A percentile compares a stretch with the other conserved stretches of the same genome.
These are phyloP conservation scores for Monosporascus cannonballus DNA, from an alignment of 2,329 filamentous ascomycete genomes.

Conservation along the genomic window DNA sequence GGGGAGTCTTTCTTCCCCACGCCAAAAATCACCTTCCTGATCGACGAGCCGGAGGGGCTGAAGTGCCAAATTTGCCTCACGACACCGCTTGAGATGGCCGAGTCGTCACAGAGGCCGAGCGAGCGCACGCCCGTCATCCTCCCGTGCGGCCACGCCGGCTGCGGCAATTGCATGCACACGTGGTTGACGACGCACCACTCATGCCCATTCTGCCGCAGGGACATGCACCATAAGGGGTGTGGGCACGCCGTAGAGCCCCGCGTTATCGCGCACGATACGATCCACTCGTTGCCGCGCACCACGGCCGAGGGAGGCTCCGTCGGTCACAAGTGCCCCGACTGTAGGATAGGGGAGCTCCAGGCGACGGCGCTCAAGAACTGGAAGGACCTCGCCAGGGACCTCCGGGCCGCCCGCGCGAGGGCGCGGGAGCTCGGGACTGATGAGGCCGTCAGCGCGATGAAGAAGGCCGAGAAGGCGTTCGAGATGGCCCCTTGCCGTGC, in stretches of 20 bases:
- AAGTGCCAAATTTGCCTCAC: conserved; percentile 19
- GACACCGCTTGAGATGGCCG: conserved; percentile 8
- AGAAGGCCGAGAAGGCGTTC: conserved; percentile 10
- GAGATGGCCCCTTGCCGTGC: conserved; percentile 1
- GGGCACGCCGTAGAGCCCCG: conserved; percentile 21
- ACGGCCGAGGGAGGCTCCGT: conserved; percentile 26
- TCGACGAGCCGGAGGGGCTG: conserved; percentile 17
- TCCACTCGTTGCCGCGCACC: conserved; percentile 28
- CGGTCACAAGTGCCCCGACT: conserved; percentile 8
- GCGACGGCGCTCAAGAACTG: conserved; percentile 3
- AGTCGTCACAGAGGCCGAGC: background rate
- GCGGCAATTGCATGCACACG: conserved; percentile 20
- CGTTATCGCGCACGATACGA: conserved; percentile 21
- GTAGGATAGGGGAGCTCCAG: conserved; percentile 4
- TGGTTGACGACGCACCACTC: conserved; percentile 19
- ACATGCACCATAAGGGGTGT: conserved; percentile 23
- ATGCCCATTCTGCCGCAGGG: conserved; percentile 30
- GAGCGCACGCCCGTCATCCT: conserved; percentile 21
- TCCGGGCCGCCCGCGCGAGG: conserved; percentile 5
- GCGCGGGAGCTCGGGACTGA: conserved; percentile 3
- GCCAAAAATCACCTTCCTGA: conserved; percentile 20
- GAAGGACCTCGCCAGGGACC: conserved; percentile 3
- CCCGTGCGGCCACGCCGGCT: conserved; percentile 30
- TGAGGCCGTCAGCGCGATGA: conserved; percentile 4
- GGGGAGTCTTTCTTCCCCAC: conserved; percentile 16